Percentiles rank a stretch among this genome's conserved stretches.
These are phyloP conservation scores for Cladosporium sp. DNA, from an alignment of 2,329 filamentous ascomycete genomes.

Conservation along the genomic window DNA sequence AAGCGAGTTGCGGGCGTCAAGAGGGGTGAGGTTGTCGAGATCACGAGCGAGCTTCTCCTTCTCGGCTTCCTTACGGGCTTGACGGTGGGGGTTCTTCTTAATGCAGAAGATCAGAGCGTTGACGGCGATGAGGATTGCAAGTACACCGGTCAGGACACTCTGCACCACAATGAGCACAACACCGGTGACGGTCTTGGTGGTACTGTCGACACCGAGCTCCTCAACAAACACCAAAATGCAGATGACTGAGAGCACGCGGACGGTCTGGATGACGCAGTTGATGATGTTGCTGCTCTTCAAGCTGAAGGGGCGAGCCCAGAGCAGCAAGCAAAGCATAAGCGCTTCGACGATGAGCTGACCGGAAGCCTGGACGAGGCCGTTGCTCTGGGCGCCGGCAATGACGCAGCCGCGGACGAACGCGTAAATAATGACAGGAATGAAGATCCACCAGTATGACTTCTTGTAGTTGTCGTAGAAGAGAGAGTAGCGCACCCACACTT, in stretches of 20 bases:
- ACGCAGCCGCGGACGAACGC: slow-evolving; percentile 85
- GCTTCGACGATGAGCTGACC: slow-evolving; percentile 78
- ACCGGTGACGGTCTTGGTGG: slow-evolving; percentile 89
- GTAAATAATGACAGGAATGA: slow-evolving; percentile 84
- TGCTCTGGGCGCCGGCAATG: slow-evolving; percentile 78
- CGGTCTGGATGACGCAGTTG: slow-evolving; percentile 86
- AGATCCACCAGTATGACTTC: slow-evolving; percentile 95
- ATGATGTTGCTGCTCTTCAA: slow-evolving; percentile 85
- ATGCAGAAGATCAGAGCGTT: slow-evolving; percentile 81
- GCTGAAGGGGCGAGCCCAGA: slow-evolving; percentile 84
- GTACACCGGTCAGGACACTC: slow-evolving; percentile 71
- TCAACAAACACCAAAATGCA: slow-evolving; percentile 94
- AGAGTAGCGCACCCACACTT: slow-evolving; percentile 91
- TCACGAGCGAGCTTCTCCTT: slow-evolving; percentile 71
- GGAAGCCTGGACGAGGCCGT: slow-evolving; percentile 76
- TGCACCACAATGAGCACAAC: slow-evolving; percentile 93
- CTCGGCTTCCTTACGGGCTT: slow-evolving; percentile 85
- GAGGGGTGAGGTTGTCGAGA: slow-evolving; percentile 75
- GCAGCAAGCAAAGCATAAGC: slow-evolving; percentile 70
- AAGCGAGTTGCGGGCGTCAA: slow-evolving; percentile 82
- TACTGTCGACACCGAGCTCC: slow-evolving; percentile 82
- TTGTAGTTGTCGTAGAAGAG: slow-evolving; percentile 97
- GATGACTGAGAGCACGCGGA: slow-evolving; percentile 80
- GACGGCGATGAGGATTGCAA: slow-evolving; percentile 83
- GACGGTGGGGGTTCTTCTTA: slow-evolving; percentile 86